Evolutionary conservation across 192 early-diverging fungal species (phyloP).

Genomic region (Chytriomyces hyalinus): DNA sequence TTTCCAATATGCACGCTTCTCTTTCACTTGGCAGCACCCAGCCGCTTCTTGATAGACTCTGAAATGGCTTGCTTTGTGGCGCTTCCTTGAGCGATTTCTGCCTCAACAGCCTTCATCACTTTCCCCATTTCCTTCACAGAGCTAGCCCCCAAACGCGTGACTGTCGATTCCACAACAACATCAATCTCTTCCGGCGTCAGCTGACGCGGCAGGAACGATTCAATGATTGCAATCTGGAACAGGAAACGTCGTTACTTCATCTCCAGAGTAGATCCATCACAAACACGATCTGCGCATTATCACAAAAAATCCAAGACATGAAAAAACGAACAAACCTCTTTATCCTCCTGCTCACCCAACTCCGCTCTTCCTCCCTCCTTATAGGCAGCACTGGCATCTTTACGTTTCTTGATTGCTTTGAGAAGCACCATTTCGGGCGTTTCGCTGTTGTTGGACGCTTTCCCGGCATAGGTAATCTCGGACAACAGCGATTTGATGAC

Average conservation of each 20-base stretch:
- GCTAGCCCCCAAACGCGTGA: constrained; percentile 59
- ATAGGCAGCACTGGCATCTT: constrained; percentile 77
- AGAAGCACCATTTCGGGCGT: constrained; percentile 69
- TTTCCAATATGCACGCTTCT: too few species aligned
- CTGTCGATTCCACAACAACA: constrained; percentile 56
- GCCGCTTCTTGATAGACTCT: constrained; percentile 74
- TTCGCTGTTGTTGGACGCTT: constrained; percentile 47
- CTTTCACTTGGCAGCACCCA: constrained; percentile 41
- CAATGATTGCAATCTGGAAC: constrained; percentile 60
- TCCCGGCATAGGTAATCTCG: constrained; percentile 79
- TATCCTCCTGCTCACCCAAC: constrained; percentile 71
- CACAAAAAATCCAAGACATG: background rate
- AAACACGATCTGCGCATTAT: background rate
- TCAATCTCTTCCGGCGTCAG: constrained; percentile 77
- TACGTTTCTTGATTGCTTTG: constrained; percentile 79
- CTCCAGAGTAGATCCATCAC: background rate
- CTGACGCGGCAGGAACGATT: constrained; percentile 78
- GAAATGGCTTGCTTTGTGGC: constrained; percentile 81
- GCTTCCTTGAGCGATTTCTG: constrained; percentile 64
- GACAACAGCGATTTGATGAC: constrained; percentile 79
- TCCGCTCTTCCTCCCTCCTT: constrained; percentile 71
- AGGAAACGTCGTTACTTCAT: background rate
- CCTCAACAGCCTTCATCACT: constrained; percentile 78
- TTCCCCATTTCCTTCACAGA: constrained; percentile 80
- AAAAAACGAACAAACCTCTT: constrained; percentile 52